A percentile compares a stretch with the other conserved stretches of the same genome.
phyloP scores from a whole-genome alignment of 495 filamentous ascomycete genomes.

The Venustampulla echinocandica region DNA sequence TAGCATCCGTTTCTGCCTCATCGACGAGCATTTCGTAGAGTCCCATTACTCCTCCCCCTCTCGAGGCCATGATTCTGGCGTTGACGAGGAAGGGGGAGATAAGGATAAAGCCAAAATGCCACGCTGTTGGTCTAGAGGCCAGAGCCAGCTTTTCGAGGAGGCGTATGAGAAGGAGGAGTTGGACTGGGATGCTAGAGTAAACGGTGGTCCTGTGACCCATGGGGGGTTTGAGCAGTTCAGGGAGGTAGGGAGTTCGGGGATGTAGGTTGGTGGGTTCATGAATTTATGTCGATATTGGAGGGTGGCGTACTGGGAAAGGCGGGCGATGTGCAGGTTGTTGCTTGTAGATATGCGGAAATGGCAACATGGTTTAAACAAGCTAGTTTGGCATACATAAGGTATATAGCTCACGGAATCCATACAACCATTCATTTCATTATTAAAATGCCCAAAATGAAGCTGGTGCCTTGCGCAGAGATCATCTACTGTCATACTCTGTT shows the following conservation, averaged over 20 bases:
- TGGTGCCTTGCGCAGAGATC: too few species aligned
- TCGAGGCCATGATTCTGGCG: too few species aligned
- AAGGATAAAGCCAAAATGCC: slow-evolving; percentile 10
- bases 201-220: slow-evolving; percentile 12
- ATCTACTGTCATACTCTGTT: too few species aligned
- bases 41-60: not conserved
- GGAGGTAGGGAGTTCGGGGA: slow-evolving; percentile 37
- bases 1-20: slow-evolving; percentile 45
- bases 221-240: slow-evolving; percentile 29
- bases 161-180: slow-evolving; percentile 45
- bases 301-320: not conserved
- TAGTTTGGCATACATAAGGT: too few species aligned
- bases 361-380: too few species aligned
- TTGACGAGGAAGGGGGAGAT: slow-evolving; percentile 2
- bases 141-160: slow-evolving; percentile 45
- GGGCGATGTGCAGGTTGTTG: too few species aligned
- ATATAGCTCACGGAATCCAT: too few species aligned
- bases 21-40: slow-evolving; percentile 17
- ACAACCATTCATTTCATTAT: too few species aligned
- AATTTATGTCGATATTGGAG: slow-evolving; percentile 3
- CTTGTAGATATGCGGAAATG: too few species aligned
- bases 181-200: slow-evolving; percentile 17
- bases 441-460: too few species aligned
- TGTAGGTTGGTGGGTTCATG: slow-evolving; percentile 22
- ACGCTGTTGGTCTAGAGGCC: slow-evolving; percentile 33